phyloP scores from a whole-genome alignment of 257 asterid genomes.

The Solanum acaule region DNA sequence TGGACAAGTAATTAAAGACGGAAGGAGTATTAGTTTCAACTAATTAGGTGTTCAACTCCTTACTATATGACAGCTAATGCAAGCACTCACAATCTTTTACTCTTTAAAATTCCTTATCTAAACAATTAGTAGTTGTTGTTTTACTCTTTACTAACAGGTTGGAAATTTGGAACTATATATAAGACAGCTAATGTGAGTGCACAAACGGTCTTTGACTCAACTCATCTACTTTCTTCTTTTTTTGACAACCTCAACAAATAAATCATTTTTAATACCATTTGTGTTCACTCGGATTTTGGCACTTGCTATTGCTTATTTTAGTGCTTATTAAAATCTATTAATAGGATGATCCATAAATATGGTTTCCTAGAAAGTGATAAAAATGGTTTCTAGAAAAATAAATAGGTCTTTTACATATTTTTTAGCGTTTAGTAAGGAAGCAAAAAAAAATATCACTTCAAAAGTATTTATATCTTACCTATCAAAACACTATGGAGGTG shows the following conservation, averaged over 20 bases:
- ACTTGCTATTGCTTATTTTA: neutral
- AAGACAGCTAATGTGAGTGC: neutral
- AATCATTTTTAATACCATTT: neutral
- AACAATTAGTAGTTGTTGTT: neutral
- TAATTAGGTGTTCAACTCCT: neutral
- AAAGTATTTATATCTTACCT: neutral
- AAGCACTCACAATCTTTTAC: neutral
- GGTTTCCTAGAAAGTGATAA: neutral
- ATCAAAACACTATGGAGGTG: neutral
- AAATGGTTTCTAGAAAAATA: too few species aligned
- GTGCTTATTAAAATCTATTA: neutral
- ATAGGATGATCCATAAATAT: neutral
- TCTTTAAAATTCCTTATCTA: neutral
- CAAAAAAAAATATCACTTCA: too few species aligned
- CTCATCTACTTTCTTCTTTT: neutral
- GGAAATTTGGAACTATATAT: neutral
- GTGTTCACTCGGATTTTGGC: neutral
- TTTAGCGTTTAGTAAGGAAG: too few species aligned
- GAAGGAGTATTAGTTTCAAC: too few species aligned
- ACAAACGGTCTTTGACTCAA: neutral
- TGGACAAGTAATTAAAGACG: too few species aligned
- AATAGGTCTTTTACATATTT: neutral
- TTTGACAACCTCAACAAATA: neutral
- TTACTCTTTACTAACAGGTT: neutral
- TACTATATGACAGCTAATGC: neutral